A percentile compares a stretch with the other conserved stretches of the same genome.
These are phyloP conservation scores for Phytophthora sp. DNA, from an alignment of 352 stramenopile species.

Conservation along the genomic window DNA sequence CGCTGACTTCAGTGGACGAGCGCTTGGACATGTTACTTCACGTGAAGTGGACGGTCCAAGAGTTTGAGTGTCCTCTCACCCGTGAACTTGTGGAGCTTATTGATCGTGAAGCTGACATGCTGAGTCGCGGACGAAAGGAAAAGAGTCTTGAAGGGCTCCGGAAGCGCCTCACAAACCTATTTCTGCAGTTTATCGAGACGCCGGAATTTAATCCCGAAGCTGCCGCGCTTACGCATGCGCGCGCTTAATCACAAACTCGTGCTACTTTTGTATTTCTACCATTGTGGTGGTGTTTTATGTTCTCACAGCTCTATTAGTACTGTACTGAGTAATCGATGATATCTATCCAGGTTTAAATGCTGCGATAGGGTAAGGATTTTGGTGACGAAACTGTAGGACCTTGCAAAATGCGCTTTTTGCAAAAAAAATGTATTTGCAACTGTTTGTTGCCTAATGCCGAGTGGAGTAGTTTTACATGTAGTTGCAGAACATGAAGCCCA, in stretches of 20 bases:
- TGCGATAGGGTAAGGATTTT: too few species aligned
- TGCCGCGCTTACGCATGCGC: constrained; percentile 52
- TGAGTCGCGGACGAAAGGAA: constrained; percentile 85
- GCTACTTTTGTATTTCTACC: not conserved
- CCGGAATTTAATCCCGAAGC: constrained; percentile 94
- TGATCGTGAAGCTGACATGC: constrained; percentile 93
- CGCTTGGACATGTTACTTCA: constrained; percentile 91
- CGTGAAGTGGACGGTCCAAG: constrained; percentile 93
- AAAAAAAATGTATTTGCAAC: too few species aligned
- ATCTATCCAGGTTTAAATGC: too few species aligned
- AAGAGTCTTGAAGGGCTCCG: constrained; percentile 86
- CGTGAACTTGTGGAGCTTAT: constrained; percentile 92
- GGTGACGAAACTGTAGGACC: too few species aligned
- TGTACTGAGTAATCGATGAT: too few species aligned
- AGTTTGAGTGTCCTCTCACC: constrained; percentile 92
- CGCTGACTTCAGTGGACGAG: constrained; percentile 77
- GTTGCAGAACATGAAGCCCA: too few species aligned
- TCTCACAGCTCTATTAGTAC: too few species aligned
- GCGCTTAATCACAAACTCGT: constrained; percentile 10
- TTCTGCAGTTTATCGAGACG: constrained; percentile 93
- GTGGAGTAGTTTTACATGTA: too few species aligned
- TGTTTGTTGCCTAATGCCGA: too few species aligned
- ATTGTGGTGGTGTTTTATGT: too few species aligned
- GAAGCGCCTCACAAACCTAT: constrained; percentile 87
- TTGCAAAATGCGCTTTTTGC: too few species aligned